These are phyloP conservation scores for Fusarium cyanostomum DNA, from an alignment of 2,329 filamentous ascomycete species.

Conservation along the genomic window DNA sequence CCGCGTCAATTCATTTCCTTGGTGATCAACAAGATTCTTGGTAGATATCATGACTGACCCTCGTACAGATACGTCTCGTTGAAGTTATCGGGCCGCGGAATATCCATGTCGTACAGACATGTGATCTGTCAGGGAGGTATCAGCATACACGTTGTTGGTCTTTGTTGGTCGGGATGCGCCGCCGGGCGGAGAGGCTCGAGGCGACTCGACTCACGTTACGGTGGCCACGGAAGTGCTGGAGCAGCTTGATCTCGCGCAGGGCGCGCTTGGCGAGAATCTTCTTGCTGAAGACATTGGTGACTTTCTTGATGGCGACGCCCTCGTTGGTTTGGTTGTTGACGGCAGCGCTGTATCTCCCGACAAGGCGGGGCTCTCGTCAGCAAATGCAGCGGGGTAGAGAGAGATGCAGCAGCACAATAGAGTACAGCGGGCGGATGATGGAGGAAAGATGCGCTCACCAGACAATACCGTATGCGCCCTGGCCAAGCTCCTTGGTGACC, in stretches of 20 bases:
- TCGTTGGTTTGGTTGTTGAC: constrained; percentile 91
- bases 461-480: constrained; percentile 98
- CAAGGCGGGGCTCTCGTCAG: constrained; percentile 43
- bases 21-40: background rate
- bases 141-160: constrained; percentile 24
- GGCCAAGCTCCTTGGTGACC: constrained; percentile 97
- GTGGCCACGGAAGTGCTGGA: constrained; percentile 95
- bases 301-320: constrained; percentile 98
- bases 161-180: constrained; percentile 7
- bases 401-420: constrained; percentile 29
- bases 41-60: constrained; percentile 64
- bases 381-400: constrained; percentile 43
- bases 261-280: constrained; percentile 99
- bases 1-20: constrained; percentile 30
- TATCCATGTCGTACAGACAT: constrained; percentile 99
- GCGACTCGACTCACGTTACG: constrained; percentile 74
- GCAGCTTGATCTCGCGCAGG: constrained; percentile 95
- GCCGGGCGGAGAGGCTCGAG: background rate
- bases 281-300: constrained; percentile 99
- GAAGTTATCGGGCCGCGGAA: constrained; percentile 95
- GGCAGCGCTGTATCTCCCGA: constrained; percentile 72
- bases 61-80: constrained; percentile 99
- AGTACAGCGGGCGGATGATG: background rate
- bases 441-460: constrained; percentile 69
- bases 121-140: constrained; percentile 74